A percentile compares a stretch with the other conserved stretches of the same genome.
phyloP scores from a whole-genome alignment of 1,284 basidiomycete species.

The Ustilago crameri region DNA sequence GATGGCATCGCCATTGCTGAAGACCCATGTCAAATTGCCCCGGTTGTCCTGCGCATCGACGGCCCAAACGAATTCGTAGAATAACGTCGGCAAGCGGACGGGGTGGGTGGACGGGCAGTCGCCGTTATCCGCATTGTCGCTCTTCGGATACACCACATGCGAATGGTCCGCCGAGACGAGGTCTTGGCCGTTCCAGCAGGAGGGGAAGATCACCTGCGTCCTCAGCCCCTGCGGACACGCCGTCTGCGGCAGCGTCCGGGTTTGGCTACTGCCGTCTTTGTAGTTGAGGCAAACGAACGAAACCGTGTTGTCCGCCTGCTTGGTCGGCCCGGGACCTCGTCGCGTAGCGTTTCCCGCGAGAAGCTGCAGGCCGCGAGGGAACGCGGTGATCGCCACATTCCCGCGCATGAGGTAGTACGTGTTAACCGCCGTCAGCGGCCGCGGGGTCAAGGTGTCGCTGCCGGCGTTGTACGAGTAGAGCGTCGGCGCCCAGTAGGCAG shows the following conservation, averaged over 20 bases:
- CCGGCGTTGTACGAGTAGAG: slow-evolving; percentile 68
- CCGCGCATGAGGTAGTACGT: slow-evolving; percentile 69
- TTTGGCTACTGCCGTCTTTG: slow-evolving; percentile 53
- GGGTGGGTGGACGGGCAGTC: slow-evolving; percentile 71
- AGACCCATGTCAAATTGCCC: slow-evolving; percentile 30
- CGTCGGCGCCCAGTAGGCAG: slow-evolving; percentile 71
- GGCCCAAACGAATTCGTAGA: slow-evolving; percentile 70
- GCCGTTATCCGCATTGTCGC: slow-evolving; percentile 70
- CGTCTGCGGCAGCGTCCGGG: slow-evolving; percentile 22
- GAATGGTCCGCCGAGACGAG: slow-evolving; percentile 70
- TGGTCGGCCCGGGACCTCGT: slow-evolving; percentile 7
- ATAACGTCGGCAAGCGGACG: slow-evolving; percentile 71
- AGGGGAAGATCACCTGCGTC: slow-evolving; percentile 71
- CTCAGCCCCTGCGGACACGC: slow-evolving; percentile 68
- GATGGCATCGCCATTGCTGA: slow-evolving; percentile 49
- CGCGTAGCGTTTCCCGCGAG: slow-evolving; percentile 68
- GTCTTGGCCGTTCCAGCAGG: slow-evolving; percentile 73
- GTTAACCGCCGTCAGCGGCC: slow-evolving; percentile 43
- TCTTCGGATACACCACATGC: slow-evolving; percentile 68
- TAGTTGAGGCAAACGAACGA: slow-evolving; percentile 70
- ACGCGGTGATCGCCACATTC: slow-evolving; percentile 63
- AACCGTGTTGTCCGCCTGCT: slow-evolving; percentile 63
- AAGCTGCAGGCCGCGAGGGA: slow-evolving; percentile 70
- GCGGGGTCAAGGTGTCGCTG: slow-evolving; percentile 39
- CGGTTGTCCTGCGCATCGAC: slow-evolving; percentile 12